Evolutionary conservation across 306 rosid genomes (phyloP).

Genomic region (Cyclanthera cordifolia): DNA sequence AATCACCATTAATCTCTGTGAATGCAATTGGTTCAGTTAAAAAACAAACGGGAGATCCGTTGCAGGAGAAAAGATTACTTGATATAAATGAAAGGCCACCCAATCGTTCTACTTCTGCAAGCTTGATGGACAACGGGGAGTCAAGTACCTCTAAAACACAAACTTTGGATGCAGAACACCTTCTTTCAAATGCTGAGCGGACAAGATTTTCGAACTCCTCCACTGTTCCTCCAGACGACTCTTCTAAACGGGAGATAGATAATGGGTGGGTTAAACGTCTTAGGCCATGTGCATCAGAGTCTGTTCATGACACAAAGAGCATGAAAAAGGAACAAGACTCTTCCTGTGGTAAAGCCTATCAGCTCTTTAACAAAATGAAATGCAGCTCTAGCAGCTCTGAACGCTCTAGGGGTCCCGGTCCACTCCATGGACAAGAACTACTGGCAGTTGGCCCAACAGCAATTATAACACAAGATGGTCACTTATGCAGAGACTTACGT

Average conservation of each 20-base stretch:
- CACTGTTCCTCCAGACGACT: conserved; percentile 16
- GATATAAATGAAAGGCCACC: conserved; percentile 48
- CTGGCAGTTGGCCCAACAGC: conserved; percentile 18
- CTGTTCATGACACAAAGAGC: conserved; percentile 40
- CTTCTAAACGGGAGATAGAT: conserved; percentile 42
- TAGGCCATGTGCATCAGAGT: conserved; percentile 31
- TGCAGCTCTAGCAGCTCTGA: conserved; percentile 30
- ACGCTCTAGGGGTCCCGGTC: conserved; percentile 16
- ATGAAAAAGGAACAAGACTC: conserved; percentile 38
- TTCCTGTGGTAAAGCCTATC: conserved; percentile 31
- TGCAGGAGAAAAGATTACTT: conserved; percentile 18
- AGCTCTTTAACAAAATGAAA: conserved; percentile 21
- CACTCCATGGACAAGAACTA: conserved; percentile 22
- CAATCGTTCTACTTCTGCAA: conserved; percentile 22
- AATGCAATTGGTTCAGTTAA: conserved; percentile 27
- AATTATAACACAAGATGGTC: conserved; percentile 17
- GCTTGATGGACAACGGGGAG: conserved; percentile 45
- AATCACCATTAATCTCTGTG: conserved; percentile 21
- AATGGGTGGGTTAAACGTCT: conserved; percentile 76
- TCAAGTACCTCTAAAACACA: conserved; percentile 70
- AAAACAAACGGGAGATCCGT: conserved; percentile 26
- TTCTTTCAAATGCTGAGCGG: conserved; percentile 47
- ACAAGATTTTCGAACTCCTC: conserved; percentile 33
- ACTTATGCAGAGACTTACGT: conserved; percentile 20
- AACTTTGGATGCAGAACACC: conserved; percentile 54